Base-by-base conservation (phyloP, 441 rosid genomes). In the Hura crepitans region DNA sequence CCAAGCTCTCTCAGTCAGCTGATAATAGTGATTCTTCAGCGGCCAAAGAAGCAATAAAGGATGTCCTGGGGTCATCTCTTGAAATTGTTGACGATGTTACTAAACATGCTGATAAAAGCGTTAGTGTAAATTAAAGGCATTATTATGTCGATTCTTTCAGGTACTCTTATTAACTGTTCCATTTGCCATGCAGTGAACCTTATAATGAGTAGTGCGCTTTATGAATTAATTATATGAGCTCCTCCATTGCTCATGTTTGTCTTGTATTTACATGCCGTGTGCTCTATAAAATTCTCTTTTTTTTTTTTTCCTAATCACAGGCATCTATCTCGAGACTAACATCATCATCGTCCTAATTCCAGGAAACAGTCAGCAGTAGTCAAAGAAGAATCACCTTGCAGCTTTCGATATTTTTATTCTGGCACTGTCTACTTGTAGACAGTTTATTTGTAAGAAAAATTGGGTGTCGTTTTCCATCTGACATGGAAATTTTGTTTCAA, bases 1-100 rank as follows among this genome's bases (percentile, higher is more conserved):
- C 63, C 12, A 49, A 72, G 71, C 74, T 75, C 67, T 49, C 74
- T 50, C 69, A 56, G 57, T 71, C 68, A 20, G 59, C 58, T 71
- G 67, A 72, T 46, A 76, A 76, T 43, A 69, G 35, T 56, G 84
- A 75, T 69, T 55, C 65, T 20, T 80, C 77, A 78, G 69, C 53
- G 15, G 74, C 71, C 27, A 65, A 77, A 42, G 78, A 60, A 13
- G 81, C 68, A 39, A 70, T 66, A 30, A 77, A 80, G 72, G 79
- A 78, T 59, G 46, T 71, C 67, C 63, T 68, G 30, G 74, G 65
- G 43, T 50, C 83, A n/a, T 75, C 80, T 42, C 69, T 51, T 59
- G 78, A 75, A 72, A 74, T 57, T 70, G 42, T 62, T 22, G 75
- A 76, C 58, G 78, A 78, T 68, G 76, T 57, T 62, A 69, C 69